Evolutionary conservation across 345 rosid species (phyloP), one percentile per base, ranked within the genome.

Genomic region (Limnanthes douglasii): DNA sequence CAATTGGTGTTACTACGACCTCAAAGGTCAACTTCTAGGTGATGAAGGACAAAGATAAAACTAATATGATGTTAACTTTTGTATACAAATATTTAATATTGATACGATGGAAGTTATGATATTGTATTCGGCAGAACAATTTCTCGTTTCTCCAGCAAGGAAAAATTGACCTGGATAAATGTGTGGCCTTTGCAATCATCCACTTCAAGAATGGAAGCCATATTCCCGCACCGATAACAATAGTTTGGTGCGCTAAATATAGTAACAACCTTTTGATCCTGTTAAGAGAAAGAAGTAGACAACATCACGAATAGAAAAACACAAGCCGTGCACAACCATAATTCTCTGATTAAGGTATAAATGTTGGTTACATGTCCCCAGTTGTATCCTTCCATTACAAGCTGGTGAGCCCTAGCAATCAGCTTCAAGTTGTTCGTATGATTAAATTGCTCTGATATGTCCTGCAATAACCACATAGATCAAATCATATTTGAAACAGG

Each of bases 321-420:
- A 10, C 20, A 6, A 20, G 22, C 26, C 0, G 11, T 15, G 11
- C 39, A 24, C 18, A 31, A 28, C 11, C 4, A 45, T 43, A 16
- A 23, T 23, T 15, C 14, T 29, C 21, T 38, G 20, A 10, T 31
- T 35, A 25, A n/a, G 17, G 25, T 15, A 46, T 39, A 53, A n/a
- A n/a, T n/a, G n/a, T n/a, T n/a, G n/a, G n/a, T n/a, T 42, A 81
- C 93, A 75, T 81, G 94, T 27, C 75, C 59, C 93, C 93, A 81
- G 53, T 81, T 81, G 48, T 53, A 81, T 41, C 93, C 93, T 56
- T 81, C 93, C 93, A 81, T 81, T 41, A 81, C 88, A 52, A 81
- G 88, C 49, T 76, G 84, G 62, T 81, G 94, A 36, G 94, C 94
- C 51, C 94, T 66, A 21, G 94, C 76, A 38, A 81, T 76, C 51